phyloP scores from a whole-genome alignment of 768 basidiomycete species.

The Podaxis pistillaris region DNA sequence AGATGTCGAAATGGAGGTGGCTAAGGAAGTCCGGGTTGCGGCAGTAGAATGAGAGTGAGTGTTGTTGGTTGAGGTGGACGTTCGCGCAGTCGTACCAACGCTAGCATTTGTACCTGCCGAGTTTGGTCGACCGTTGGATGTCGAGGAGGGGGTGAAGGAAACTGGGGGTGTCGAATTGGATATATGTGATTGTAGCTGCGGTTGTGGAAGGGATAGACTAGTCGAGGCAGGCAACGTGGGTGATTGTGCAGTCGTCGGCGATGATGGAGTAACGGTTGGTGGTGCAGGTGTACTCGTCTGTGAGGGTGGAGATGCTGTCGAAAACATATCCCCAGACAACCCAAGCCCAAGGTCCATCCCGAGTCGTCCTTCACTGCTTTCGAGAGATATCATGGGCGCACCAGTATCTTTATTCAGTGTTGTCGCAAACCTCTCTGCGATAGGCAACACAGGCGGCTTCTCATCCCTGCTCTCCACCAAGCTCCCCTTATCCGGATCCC shows the following conservation, averaged over 20 bases:
- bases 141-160: constrained; percentile 5
- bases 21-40: constrained; percentile 15
- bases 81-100: neutral
- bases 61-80: constrained; percentile 12
- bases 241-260: neutral
- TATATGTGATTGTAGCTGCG: neutral
- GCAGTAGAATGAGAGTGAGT: constrained; percentile 20
- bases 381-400: constrained; percentile 7
- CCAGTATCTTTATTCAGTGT: constrained; percentile 21
- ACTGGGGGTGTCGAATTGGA: constrained; percentile 1
- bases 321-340: constrained; percentile 11
- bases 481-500: constrained; percentile 30
- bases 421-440: constrained; percentile 47
- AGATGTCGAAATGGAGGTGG: constrained; percentile 15
- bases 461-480: constrained; percentile 18
- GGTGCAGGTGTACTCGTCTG: neutral
- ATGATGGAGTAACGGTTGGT: neutral
- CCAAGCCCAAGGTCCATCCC: constrained; percentile 9
- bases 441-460: constrained; percentile 31
- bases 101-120: neutral
- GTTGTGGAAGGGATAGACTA: neutral
- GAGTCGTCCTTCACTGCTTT: constrained; percentile 5
- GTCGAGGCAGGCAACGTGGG: neutral
- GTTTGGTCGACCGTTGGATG: neutral
- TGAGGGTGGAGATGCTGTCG: neutral